Base-by-base conservation (phyloP, 164 flowering plant genomes). In the Aristolochia fimbriata region DNA sequence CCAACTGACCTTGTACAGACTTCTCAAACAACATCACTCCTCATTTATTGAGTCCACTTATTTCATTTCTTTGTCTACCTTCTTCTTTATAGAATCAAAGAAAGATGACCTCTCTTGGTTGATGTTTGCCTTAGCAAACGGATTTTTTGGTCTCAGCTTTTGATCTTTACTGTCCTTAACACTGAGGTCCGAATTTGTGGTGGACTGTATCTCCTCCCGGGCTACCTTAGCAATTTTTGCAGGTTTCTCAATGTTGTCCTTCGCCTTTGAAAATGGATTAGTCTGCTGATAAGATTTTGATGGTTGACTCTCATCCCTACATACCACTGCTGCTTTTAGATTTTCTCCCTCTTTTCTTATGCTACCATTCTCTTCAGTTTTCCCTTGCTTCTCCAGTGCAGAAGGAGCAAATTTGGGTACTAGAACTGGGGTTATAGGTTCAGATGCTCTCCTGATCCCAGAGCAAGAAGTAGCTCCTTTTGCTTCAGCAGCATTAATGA, bases 81-180 rank as follows among this genome's bases (percentile, higher is more conserved):
- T 70, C 68, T 81, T 84, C 78, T 78, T 82, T 25, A 84, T 74
- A 51, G 89, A 80, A 66, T 86, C 85, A 47, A 86, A 71, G 62
- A 86, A 30, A 13, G 92, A 82, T 14, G 83, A 46, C 31, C 69
- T 76, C 60, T 74, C 80, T 50, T 77, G 80, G 41, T 72, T 79
- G 66, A 47, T 75, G 31, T 79, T 62, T 46, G 81, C 51, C 73
- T 87, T 87, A 3, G 76, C 79, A 61, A 84, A 83, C n/a, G 87
- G 85, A 74, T 81, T 80, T 31, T 73, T 19, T 14, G 83, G 81
- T 63, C 63, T 61, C 50, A 59, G 62, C 8, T 31, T 49, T 21
- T 15, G 45, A 20, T 47, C 65, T 0, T 11, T 27, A 56, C 57
- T 72, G 47, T 72, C 74, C 31, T 17, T 58, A 13, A 3, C 62